phyloP scores from a whole-genome alignment of 768 basidiomycete species.

The Mycena rebaudengoi region DNA sequence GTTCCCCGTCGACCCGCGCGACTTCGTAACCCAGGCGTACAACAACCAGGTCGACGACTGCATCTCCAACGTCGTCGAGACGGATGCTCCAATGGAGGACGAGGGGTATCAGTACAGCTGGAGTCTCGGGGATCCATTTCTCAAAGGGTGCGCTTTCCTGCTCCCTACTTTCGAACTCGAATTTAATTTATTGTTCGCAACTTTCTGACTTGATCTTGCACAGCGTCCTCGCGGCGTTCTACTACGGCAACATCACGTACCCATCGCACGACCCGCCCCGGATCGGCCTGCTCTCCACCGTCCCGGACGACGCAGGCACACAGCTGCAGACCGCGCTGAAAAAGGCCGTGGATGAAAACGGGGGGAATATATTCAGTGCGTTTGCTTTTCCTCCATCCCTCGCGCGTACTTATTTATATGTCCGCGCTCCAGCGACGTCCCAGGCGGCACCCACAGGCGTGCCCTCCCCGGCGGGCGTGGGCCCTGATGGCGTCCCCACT shows the following conservation, averaged over 20 bases:
- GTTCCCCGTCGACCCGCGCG: conserved; percentile 81
- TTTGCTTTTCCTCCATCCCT: background rate
- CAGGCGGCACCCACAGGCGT: too few relatives aligned
- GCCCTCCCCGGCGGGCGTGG: too few relatives aligned
- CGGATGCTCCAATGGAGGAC: conserved; percentile 66
- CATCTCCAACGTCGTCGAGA: conserved; percentile 61
- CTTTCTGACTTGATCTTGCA: background rate
- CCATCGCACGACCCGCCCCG: conserved; percentile 75
- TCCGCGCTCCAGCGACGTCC: too few relatives aligned
- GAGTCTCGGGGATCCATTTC: conserved; percentile 80
- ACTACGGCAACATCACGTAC: conserved; percentile 68
- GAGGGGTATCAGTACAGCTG: conserved; percentile 74
- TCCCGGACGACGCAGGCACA: conserved; percentile 59
- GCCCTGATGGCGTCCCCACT: too few relatives aligned
- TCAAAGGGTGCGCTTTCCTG: conserved; percentile 81
- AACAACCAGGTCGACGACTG: conserved; percentile 53
- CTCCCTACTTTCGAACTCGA: conserved; percentile 8
- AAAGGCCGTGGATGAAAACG: conserved; percentile 40
- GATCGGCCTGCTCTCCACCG: conserved; percentile 77
- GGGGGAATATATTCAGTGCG: conserved; percentile 47
- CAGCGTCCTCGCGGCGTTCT: conserved; percentile 72
- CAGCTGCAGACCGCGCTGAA: conserved; percentile 45
- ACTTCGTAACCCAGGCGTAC: conserved; percentile 61
- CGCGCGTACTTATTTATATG: too few relatives aligned
- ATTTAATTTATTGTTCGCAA: background rate